phyloP scores from a whole-genome alignment of 371 early-diverging fungal genomes.

The Apophysomyces elegans region DNA sequence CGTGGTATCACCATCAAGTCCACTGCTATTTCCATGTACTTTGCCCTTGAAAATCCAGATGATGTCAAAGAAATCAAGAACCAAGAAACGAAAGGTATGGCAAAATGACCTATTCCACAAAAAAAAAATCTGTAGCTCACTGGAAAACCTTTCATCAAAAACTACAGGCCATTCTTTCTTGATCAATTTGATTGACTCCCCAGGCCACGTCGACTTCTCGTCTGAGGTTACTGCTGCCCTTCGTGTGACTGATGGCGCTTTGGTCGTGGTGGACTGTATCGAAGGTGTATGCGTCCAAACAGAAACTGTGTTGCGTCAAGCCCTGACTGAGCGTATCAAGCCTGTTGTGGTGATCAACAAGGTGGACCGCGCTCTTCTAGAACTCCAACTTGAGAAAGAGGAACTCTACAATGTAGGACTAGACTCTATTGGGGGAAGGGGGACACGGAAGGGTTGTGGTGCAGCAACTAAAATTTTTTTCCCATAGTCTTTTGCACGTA shows the following conservation, averaged over 20 bases:
- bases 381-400: constrained; percentile 93
- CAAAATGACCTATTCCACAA: not conserved
- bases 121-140: not conserved
- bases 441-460: not conserved
- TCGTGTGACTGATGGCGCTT: constrained; percentile 99
- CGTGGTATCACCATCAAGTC: constrained; percentile 99
- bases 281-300: constrained; percentile 99
- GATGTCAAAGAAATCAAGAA: constrained; percentile 83
- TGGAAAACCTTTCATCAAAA: not conserved
- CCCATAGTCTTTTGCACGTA: constrained; percentile 79
- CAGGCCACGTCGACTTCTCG: constrained; percentile 99
- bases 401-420: constrained; percentile 78
- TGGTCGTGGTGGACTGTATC: constrained; percentile 98
- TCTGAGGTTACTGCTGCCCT: constrained; percentile 99
- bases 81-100: constrained; percentile 81
- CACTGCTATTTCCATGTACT: constrained; percentile 99
- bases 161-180: constrained; percentile 70
- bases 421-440: constrained; percentile 5
- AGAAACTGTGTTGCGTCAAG: constrained; percentile 99
- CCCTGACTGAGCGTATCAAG: constrained; percentile 97
- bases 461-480: constrained; percentile 12
- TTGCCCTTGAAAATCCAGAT: constrained; percentile 82
- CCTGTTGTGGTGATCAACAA: constrained; percentile 99
- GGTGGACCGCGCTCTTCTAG: constrained; percentile 98
- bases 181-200: constrained; percentile 99